Evolutionary conservation across 345 rosid genomes (phyloP), one percentile per base, ranked within the genome.

Genomic region (Crucihimalaya himalaica): DNA sequence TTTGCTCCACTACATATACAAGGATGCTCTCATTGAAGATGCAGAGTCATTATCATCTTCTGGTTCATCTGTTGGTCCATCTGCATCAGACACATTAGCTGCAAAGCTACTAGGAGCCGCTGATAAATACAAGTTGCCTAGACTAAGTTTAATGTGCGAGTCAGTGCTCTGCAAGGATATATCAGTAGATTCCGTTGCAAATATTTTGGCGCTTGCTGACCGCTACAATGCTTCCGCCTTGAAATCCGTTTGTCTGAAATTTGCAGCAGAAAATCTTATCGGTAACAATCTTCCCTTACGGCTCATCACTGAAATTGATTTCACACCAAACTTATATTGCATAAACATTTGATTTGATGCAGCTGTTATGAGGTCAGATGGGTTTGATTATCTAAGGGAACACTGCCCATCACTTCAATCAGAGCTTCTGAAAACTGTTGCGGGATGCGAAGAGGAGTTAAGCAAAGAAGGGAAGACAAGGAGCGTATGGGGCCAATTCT

Each of bases 41-140:
- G 92, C 83, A 66, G 98, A 91, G 78, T 54, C 77, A 43, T 71
- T 78, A 5, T 74, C 82, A 5, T 78, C 72, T 1, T 77, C 88
- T 1, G 85, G 88, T 68, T 86, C 90, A 55, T 83, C 87, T 74
- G 73, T 70, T 57, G 78, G 79, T 47, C 74, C 85, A 31, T 79
- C 88, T 25, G 70, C 82, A n/a, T 77, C 84, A 10, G 91, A 93
- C 23, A 68, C 87, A 47, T 83, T 89, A 65, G 85, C 85, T 65
- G 86, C 91, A 47, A 91, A 93, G 81, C 75, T 93, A 70, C 82
- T 93, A 73, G 94, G 83, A 71, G 98, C 92, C 2, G 97, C 98
- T 25, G 96, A 91, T 79, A 88, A 79, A 80, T 91, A 91, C 77
- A 78, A 79, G 68, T 82, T 93, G 73, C 94, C 97, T 68, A 81